Conservation (phyloP, 306 rosid genomes). For the Pyrus betulifolia region DNA sequence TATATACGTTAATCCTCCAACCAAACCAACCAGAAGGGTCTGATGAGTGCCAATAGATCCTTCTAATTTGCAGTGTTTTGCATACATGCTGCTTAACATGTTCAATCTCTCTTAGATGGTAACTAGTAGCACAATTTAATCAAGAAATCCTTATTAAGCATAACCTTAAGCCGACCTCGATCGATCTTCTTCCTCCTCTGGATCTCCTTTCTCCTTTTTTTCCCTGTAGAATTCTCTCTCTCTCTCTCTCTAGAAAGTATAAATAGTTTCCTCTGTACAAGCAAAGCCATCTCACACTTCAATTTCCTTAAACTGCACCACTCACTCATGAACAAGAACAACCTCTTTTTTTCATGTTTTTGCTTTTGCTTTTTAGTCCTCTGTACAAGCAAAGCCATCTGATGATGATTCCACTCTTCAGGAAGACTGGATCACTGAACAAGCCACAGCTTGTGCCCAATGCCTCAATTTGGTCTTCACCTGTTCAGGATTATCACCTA, state of each 20-base stretch:
- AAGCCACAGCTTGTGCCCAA: constrained; percentile 98
- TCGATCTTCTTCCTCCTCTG: background rate
- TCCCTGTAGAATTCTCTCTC: background rate
- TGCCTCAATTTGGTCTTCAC: constrained; percentile 81
- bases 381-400: constrained; percentile 29
- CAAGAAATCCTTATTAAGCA: background rate
- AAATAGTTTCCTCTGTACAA: background rate
- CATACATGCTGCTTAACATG: background rate
- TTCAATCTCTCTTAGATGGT: background rate
- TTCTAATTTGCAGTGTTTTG: background rate
- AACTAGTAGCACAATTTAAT: background rate
- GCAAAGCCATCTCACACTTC: background rate
- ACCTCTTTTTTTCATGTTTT: background rate
- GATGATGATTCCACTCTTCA: constrained; percentile 13
- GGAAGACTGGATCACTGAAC: constrained; percentile 73
- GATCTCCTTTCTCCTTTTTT: background rate
- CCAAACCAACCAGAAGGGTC: background rate
- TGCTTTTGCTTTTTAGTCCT: background rate
- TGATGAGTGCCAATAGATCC: background rate
- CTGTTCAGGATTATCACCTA: constrained; percentile 83
- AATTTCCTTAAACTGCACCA: background rate
- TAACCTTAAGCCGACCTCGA: background rate
- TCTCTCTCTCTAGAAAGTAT: background rate
- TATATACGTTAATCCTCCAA: background rate
- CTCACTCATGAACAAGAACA: background rate